Evolutionary conservation across 495 filamentous ascomycete species (phyloP), one percentile per base, ranked within the genome.

Genomic region (Barbatosphaeria neglecta): DNA sequence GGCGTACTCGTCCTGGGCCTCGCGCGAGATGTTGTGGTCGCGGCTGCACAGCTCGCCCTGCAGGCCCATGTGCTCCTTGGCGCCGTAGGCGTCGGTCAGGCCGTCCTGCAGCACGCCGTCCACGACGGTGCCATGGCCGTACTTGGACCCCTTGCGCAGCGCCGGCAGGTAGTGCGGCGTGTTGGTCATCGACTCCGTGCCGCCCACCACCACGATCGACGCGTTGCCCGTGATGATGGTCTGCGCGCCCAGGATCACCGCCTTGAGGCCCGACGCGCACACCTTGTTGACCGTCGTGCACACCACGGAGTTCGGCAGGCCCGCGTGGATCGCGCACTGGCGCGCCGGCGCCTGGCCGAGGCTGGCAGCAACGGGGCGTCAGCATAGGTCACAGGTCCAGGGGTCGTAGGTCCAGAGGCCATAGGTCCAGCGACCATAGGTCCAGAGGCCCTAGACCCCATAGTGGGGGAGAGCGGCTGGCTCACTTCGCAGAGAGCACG

Each of bases 281-380:
- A 98, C 92, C 71, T 98, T 98, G 82, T 97, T 98, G 48, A 98
- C 77, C 23, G 89, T 94, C 37, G 93, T 97, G 69, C 82, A 85
- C 57, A 95, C 80, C 43, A 83, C 85, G 13, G 75, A 72, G 16
- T 92, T 70, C 2, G 76, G 63, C 46, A 98, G 83, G 42, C 92
- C 92, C 52, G 88, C 92, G 54, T 77, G 74, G 57, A 98, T 73
- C 46, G 89, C 88, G 63, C 86, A 93, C 70, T 98, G 92, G 42
- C 93, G 82, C 45, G 93, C 89, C 45, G 92, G 92, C 62, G 93
- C 94, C 67, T 98, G 92, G 46, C 92, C 92, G 57, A 97, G 78
- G 68, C 92, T 98, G 57, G 43, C 35, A 39, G 44, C 22, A 47
- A 7, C 22, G 2, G n/a, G n/a, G n/a, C 5, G 37, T 39, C 13